phyloP scores from a whole-genome alignment of 345 rosid species.

The Nasturtium officinale region DNA sequence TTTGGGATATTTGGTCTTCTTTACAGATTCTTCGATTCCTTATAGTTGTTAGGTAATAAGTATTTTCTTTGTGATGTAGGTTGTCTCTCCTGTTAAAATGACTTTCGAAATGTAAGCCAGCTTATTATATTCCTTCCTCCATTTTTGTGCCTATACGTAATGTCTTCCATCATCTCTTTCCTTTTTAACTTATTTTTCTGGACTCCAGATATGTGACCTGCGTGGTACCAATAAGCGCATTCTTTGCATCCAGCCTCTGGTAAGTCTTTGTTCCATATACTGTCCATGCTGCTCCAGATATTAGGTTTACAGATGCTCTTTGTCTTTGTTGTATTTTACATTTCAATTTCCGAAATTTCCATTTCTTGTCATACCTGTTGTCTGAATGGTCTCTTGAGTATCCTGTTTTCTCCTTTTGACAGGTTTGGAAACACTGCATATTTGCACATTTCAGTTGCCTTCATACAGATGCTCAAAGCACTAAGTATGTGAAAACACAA shows the following conservation, averaged over 20 bases:
- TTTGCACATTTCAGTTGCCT: constrained; percentile 89
- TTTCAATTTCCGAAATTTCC: constrained; percentile 4
- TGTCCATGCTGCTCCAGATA: not conserved
- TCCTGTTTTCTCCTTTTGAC: constrained; percentile 35
- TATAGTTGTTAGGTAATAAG: constrained; percentile 3
- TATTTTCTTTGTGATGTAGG: constrained; percentile 53
- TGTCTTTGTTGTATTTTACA: not conserved
- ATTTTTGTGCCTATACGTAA: not conserved
- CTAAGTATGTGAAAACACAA: constrained; percentile 64
- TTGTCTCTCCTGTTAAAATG: constrained; percentile 95
- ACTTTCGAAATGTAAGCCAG: constrained; percentile 80
- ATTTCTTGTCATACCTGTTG: constrained; percentile 10
- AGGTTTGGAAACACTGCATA: constrained; percentile 97
- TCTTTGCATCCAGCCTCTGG: constrained; percentile 99
- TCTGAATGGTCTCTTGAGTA: constrained; percentile 7
- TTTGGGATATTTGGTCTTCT: not conserved
- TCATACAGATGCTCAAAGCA: constrained; percentile 98
- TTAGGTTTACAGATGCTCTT: not conserved
- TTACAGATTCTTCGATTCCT: not conserved
- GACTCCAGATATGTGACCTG: constrained; percentile 80
- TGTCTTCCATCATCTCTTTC: not conserved
- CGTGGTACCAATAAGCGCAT: constrained; percentile 91
- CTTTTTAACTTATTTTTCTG: constrained; percentile 29
- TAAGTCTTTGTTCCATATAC: constrained; percentile 48
- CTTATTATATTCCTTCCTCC: not conserved